Base-by-base conservation (phyloP, 2,329 filamentous ascomycete genomes). In the Fusarium longipes region DNA sequence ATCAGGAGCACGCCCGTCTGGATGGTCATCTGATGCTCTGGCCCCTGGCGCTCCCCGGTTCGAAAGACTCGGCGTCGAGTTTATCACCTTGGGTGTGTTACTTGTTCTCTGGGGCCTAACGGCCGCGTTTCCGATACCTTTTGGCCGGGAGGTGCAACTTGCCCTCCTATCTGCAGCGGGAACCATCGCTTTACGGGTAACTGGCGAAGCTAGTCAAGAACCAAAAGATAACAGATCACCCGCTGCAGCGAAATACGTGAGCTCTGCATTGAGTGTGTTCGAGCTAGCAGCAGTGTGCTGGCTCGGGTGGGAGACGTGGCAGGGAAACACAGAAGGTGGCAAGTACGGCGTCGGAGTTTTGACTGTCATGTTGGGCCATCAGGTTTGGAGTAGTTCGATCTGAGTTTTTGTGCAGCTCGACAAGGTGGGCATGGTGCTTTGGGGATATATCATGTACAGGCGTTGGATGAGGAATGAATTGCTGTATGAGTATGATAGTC, bases 271-370 rank as follows among this genome's bases (percentile, higher is more conserved):
- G 22, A 75, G 75, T 10, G 75, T 78, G 1, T 49, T 69, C 1
- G 78, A 79, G 59, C 55, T 79, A 8, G 72, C 74, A 1, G 73
- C 71, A 15, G 57, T 78, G 3, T 79, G 77, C 58, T 78, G 76
- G 76, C 67, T 77, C 6, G 76, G 65, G 2, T 76, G 73, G 63
- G 69, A 76, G 45, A 68, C 74, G 10, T 79, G 75, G 73, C 70
- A 67, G 35, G 68, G 63, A 4, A 64, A 68, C 8, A 33, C 56
- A 6, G 66, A 73, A 5, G 67, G 74, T 11, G 68, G 61, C 1
- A 63, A 55, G 43, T 75, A 77, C 30, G 77, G 77, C 9, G 42
- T 70, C 3, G 75, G 65, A 5, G 65, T 77, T 22, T 55, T 79
- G 58, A 69, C 61, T 6, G 54, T 65, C 8, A 78, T 78, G 77